Evolutionary conservation across 495 filamentous ascomycete species (phyloP).

Genomic region (Hyaloscypha hepaticicola): DNA sequence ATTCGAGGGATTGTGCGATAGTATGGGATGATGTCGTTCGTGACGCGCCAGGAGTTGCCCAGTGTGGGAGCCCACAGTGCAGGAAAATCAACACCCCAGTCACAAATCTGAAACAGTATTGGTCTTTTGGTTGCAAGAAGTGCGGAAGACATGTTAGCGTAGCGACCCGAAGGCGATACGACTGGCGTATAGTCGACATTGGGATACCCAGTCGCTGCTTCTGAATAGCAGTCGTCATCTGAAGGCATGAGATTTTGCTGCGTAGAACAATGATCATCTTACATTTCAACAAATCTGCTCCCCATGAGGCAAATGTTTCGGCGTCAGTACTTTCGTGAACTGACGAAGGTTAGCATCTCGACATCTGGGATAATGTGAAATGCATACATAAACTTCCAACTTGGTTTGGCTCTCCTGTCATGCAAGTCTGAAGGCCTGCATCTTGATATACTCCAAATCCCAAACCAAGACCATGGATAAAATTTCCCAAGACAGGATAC

Average conservation of each 20-base stretch:
- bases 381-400: conserved; percentile 19
- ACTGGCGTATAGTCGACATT: conserved; percentile 39
- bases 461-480: conserved; percentile 47
- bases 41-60: conserved; percentile 55
- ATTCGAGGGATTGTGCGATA: conserved; percentile 24
- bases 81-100: conserved; percentile 41
- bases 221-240: conserved; percentile 34
- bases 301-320: conserved; percentile 37
- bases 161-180: conserved; percentile 23
- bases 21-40: conserved; percentile 45
- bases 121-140: conserved; percentile 32
- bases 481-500: conserved; percentile 47
- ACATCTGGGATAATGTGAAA: neutral
- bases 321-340: conserved; percentile 40
- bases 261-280: conserved; percentile 19
- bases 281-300: conserved; percentile 39
- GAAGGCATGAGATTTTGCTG: conserved; percentile 13
- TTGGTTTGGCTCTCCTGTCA: conserved; percentile 21
- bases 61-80: conserved; percentile 51
- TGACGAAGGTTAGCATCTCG: neutral
- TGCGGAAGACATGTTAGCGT: conserved; percentile 35
- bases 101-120: conserved; percentile 40
- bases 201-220: conserved; percentile 40
- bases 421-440: conserved; percentile 38
- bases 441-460: conserved; percentile 59